A percentile compares a stretch with the other conserved stretches of the same genome.
Evolutionary conservation across 2,329 filamentous ascomycete species (phyloP).

Genomic region (Aspergillus sp.): DNA sequence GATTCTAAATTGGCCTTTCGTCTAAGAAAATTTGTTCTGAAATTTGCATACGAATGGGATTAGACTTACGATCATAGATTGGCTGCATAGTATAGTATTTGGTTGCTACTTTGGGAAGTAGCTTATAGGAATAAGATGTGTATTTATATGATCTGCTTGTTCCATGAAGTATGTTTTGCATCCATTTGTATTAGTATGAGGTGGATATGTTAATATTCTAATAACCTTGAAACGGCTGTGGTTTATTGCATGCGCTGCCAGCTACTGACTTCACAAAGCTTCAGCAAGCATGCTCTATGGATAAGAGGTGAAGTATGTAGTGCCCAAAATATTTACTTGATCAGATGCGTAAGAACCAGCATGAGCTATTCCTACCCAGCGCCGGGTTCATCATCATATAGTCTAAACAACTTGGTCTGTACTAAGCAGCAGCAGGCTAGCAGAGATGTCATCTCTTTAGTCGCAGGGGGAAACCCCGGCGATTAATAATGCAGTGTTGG

Average conservation of each 20-base stretch:
- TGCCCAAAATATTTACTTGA: not conserved
- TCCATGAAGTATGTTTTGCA: not conserved
- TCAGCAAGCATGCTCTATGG: not conserved
- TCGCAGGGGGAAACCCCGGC: no score
- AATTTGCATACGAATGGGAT: slow-evolving; percentile 1
- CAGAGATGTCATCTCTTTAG: not conserved
- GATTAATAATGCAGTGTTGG: no score
- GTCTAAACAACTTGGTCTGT: not conserved
- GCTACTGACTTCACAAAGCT: not conserved
- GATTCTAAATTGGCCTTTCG: not conserved
- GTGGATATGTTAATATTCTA: no score
- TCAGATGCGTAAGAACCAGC: not conserved
- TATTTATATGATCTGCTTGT: not conserved
- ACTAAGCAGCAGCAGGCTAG: not conserved
- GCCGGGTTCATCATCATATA: not conserved
- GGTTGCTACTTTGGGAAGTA: not conserved
- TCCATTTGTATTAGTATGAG: not conserved
- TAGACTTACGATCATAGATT: slow-evolving; percentile 12
- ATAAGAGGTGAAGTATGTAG: not conserved
- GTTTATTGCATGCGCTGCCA: not conserved
- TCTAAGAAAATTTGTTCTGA: not conserved
- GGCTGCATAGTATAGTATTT: slow-evolving; percentile 3
- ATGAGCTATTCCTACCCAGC: not conserved
- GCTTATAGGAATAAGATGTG: not conserved
- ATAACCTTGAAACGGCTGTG: not conserved